Evolutionary conservation across 495 filamentous ascomycete species (phyloP).

Genomic region (Penicillium ucsense): DNA sequence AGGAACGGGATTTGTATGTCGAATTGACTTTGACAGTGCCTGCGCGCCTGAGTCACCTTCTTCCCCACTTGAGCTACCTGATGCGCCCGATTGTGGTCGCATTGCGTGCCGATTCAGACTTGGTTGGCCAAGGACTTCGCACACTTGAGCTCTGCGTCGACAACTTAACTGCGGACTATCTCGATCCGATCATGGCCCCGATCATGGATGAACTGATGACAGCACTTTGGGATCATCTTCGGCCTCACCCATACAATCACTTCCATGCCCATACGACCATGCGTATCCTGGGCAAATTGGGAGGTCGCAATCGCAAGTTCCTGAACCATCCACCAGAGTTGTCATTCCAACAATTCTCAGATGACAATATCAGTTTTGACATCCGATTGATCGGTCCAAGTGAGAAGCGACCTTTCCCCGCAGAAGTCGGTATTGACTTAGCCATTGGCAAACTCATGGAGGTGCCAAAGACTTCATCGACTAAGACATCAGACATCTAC

Average conservation of each 20-base stretch:
- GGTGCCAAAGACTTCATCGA: slow-evolving; percentile 49
- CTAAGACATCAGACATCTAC: slow-evolving; percentile 67
- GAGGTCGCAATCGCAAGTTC: slow-evolving; percentile 90
- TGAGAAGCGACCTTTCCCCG: slow-evolving; percentile 77
- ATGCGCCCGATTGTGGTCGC: slow-evolving; percentile 97
- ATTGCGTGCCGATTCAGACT: slow-evolving; percentile 78
- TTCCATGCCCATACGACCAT: slow-evolving; percentile 97
- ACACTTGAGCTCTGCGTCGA: slow-evolving; percentile 97
- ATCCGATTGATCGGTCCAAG: slow-evolving; percentile 80
- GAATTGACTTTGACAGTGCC: slow-evolving; percentile 95
- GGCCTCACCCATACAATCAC: slow-evolving; percentile 87
- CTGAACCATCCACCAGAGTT: slow-evolving; percentile 78
- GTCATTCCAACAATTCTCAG: slow-evolving; percentile 70
- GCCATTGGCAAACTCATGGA: slow-evolving; percentile 83
- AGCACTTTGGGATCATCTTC: slow-evolving; percentile 87
- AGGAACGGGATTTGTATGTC: slow-evolving; percentile 91
- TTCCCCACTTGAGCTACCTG: slow-evolving; percentile 93
- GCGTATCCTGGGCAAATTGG: slow-evolving; percentile 95
- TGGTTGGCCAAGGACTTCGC: slow-evolving; percentile 87
- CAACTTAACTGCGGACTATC: slow-evolving; percentile 92
- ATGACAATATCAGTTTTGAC: slow-evolving; percentile 79
- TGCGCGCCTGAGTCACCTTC: slow-evolving; percentile 83
- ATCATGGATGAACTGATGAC: slow-evolving; percentile 98
- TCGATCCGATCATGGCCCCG: slow-evolving; percentile 98
- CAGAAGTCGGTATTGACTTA: slow-evolving; percentile 73